Percentiles rank a stretch among this genome's conserved stretches.
Conservation (phyloP, 2,329 filamentous ascomycete species). For the Pestalotiopsis fici region DNA sequence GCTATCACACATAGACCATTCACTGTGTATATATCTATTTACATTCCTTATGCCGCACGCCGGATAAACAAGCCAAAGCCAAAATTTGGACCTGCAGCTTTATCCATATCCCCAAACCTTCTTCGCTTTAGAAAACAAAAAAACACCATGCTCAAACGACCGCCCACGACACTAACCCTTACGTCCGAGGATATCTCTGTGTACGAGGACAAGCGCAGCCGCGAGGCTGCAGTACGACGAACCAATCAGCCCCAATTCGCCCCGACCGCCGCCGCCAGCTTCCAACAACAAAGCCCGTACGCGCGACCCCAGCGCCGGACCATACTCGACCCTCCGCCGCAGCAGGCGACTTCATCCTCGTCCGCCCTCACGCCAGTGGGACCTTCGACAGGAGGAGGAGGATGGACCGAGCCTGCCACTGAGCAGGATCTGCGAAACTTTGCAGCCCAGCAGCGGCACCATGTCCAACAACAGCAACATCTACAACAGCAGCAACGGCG, state of each 20-base stretch:
- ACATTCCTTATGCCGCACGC: too few species aligned
- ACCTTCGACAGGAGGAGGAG: neutral
- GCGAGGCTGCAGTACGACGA: neutral
- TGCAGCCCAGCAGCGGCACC: neutral
- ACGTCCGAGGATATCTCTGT: conserved; percentile 70
- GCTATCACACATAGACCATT: too few species aligned
- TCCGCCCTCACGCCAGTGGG: neutral
- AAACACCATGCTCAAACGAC: conserved; percentile 63
- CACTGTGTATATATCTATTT: too few species aligned
- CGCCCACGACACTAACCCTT: conserved; percentile 67
- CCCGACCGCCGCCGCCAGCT: neutral
- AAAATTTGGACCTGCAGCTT: neutral
- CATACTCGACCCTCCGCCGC: conserved; percentile 2
- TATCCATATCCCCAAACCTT: neutral
- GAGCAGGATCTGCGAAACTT: neutral
- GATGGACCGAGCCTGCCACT: neutral
- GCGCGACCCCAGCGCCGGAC: neutral
- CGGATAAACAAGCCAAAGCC: neutral
- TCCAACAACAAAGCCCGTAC: neutral
- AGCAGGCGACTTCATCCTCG: neutral
- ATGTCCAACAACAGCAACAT: neutral
- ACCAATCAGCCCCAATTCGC: neutral
- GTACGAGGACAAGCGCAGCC: conserved; percentile 65
- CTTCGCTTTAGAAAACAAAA: neutral
- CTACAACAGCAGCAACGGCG: conserved; percentile 1